Evolutionary conservation across 331 rosid species (phyloP).

Genomic region (Arachis monticola): DNA sequence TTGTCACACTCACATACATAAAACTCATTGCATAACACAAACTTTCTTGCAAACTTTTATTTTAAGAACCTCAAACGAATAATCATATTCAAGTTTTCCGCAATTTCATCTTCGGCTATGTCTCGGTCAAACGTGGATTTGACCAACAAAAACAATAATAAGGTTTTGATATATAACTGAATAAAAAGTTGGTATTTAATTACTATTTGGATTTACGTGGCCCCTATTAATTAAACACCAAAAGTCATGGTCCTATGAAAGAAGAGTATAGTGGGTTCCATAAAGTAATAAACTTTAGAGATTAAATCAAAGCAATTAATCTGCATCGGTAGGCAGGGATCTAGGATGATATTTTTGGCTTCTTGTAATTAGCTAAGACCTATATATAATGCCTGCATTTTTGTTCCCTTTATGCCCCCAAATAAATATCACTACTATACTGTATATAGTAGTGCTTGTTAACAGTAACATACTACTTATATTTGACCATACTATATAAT

Average conservation of each 20-base stretch:
- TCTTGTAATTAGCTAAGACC: conserved; percentile 30
- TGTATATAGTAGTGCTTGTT: conserved; percentile 33
- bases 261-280: conserved; percentile 33
- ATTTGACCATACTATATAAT: conserved; percentile 39
- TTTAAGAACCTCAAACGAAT: too few relatives aligned
- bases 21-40: not conserved
- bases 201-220: too few relatives aligned
- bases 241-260: not conserved
- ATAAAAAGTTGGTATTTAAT: too few relatives aligned
- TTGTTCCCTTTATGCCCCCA: conserved; percentile 30
- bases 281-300: conserved; percentile 34
- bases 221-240: too few relatives aligned
- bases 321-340: conserved; percentile 46
- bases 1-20: not conserved
- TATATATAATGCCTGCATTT: conserved; percentile 53
- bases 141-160: too few relatives aligned
- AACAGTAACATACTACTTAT: conserved; percentile 34
- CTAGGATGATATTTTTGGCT: conserved; percentile 46
- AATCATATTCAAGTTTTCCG: too few relatives aligned
- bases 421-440: not conserved
- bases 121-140: too few relatives aligned
- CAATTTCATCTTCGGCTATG: too few relatives aligned
- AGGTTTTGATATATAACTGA: too few relatives aligned
- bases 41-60: not conserved
- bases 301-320: conserved; percentile 37